Conservation (phyloP, 768 basidiomycete genomes). For the Boletus tylopilopsis region DNA sequence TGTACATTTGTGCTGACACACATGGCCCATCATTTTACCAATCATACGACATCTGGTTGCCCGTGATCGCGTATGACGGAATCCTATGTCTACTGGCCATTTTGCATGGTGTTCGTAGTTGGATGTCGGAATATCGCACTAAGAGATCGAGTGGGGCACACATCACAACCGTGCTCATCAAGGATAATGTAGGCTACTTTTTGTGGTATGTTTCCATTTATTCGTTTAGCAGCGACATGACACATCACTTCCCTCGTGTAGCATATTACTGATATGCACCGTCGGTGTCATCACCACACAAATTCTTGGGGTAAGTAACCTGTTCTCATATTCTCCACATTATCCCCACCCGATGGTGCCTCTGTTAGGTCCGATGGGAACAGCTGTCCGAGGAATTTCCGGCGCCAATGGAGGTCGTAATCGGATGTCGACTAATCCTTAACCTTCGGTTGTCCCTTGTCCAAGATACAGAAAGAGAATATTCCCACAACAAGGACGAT, state of each 20-base stretch:
- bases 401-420: neutral
- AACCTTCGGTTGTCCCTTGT: neutral
- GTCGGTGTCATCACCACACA: neutral
- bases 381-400: constrained; percentile 5
- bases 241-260: neutral
- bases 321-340: neutral
- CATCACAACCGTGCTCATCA: constrained; percentile 11
- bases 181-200: constrained; percentile 14
- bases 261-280: constrained; percentile 10
- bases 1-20: constrained; percentile 3
- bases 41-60: constrained; percentile 5
- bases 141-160: neutral
- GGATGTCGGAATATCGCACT: neutral
- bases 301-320: constrained; percentile 2
- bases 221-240: too few species aligned
- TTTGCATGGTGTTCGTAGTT: constrained; percentile 2
- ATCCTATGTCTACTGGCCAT: constrained; percentile 4
- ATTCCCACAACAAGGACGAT: neutral
- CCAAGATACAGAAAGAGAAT: neutral
- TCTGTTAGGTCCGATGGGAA: neutral
- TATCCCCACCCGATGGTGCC: neutral
- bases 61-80: constrained; percentile 6
- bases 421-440: constrained; percentile 5
- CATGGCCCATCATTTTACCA: neutral
- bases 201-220: constrained; percentile 8